Base-by-base conservation (phyloP, 2,329 filamentous ascomycete genomes). In the Zalaria sp. region DNA sequence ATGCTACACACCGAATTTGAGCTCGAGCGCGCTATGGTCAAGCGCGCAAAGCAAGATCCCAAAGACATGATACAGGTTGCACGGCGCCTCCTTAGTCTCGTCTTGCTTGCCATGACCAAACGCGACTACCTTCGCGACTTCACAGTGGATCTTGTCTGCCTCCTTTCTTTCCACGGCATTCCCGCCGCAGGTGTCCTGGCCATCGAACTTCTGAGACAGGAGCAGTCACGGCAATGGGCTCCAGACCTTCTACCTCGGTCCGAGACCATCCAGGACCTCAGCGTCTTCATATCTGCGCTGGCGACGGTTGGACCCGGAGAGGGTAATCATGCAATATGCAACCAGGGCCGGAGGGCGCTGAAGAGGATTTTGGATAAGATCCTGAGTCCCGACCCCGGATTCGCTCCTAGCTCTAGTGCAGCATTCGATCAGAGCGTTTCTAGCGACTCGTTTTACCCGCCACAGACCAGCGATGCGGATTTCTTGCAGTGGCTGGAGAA, bases 1-100 rank as follows among this genome's bases (percentile, higher is more conserved):
- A 66, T 73, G 37, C 55, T 76, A 0, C 69, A 77, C 35, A 77
- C 77, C 34, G 59, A 73, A 3, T 77, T 80, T 43, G 66, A 79
- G 6, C 58, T 77, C 4, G 71, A 79, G 43, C 63, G 76, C 10
- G 63, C 78, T 0, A 56, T 79, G 5, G 60, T 71, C 25, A 72
- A 70, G 11, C 59, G 61, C 35, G 52, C 56, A 3, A 54, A 55
- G 10, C 43, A 46, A 0, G 54, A 56, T 25, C 52, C 57, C 1
- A 54, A 55, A 25, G 55, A 58, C 9, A 50, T 67, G 1, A 57
- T 67, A 3, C 53, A 55, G 1, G 54, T 62, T 2, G 58, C 60
- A 4, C 51, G 53, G 34, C 53, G 59, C 9, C 60, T 66, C 40
- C 57, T 68, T 27, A 54, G 50, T 5, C 47, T 63, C 8, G 55